Evolutionary conservation across 768 basidiomycete species (phyloP).

Genomic region (Mycena olivaceomarginata): DNA sequence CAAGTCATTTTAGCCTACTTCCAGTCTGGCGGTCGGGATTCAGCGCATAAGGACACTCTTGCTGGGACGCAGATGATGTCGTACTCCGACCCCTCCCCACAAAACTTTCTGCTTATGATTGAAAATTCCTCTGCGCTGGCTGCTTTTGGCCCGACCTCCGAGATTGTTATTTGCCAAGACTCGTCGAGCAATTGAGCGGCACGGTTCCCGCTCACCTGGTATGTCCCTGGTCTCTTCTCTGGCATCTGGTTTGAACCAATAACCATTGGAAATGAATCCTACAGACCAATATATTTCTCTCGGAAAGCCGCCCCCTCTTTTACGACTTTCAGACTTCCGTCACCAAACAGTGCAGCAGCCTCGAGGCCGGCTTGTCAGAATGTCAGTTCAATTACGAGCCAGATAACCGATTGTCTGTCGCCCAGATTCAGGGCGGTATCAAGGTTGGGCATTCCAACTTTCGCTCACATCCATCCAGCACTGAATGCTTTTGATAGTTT

Average conservation of each 20-base stretch:
- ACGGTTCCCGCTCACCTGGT: conserved; percentile 64
- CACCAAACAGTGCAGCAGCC: conserved; percentile 65
- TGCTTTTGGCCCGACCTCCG: conserved; percentile 69
- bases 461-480: not conserved
- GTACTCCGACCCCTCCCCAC: conserved; percentile 16
- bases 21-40: not conserved
- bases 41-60: not conserved
- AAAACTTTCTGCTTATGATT: conserved; percentile 68
- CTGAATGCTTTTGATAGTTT: conserved; percentile 29
- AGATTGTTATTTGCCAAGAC: conserved; percentile 64
- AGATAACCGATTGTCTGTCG: conserved; percentile 66
- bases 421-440: conserved; percentile 64
- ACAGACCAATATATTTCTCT: conserved; percentile 64
- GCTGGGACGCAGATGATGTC: conserved; percentile 17
- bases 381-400: conserved; percentile 64
- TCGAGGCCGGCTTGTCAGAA: conserved; percentile 60
- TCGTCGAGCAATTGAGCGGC: conserved; percentile 63
- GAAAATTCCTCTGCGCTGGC: conserved; percentile 73
- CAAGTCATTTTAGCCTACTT: not conserved
- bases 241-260: conserved; percentile 4
- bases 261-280: conserved; percentile 14
- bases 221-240: conserved; percentile 45
- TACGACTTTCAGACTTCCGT: conserved; percentile 52
- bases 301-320: conserved; percentile 66
- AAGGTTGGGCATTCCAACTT: conserved; percentile 61